These are phyloP conservation scores for Tinospora cordifolia DNA, from an alignment of 164 flowering plant species.

Conservation along the genomic window DNA sequence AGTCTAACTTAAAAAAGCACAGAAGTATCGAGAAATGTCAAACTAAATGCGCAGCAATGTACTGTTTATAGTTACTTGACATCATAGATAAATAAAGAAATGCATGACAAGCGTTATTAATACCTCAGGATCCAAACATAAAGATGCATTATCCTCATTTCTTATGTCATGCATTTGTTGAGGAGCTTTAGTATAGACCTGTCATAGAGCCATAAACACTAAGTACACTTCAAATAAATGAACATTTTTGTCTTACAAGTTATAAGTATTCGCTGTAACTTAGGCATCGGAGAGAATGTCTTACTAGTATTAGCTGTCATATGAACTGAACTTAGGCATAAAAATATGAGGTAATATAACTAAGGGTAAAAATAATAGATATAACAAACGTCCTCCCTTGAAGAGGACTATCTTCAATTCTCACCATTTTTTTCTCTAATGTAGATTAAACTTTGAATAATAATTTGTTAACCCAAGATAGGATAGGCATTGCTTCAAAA, in stretches of 20 bases:
- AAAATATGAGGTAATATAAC: neutral
- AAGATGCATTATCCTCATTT: constrained; percentile 38
- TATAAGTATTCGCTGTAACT: too few species aligned
- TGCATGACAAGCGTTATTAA: constrained; percentile 7
- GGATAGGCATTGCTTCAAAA: neutral
- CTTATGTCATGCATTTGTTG: constrained; percentile 41
- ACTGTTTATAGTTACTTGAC: neutral
- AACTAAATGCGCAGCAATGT: neutral
- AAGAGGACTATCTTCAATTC: too few species aligned
- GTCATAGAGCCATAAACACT: constrained; percentile 9
- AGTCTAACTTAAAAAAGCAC: constrained; percentile 30
- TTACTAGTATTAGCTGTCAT: neutral
- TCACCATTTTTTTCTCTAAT: neutral
- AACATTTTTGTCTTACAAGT: neutral
- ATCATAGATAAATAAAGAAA: constrained; percentile 1
- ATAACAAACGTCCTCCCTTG: neutral
- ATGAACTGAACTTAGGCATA: neutral
- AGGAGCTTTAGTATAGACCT: constrained; percentile 78
- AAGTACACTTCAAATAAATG: neutral
- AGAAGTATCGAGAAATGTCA: constrained; percentile 1
- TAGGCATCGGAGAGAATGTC: constrained; percentile 1
- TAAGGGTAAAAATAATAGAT: neutral
- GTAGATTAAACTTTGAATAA: neutral
- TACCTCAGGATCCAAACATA: constrained; percentile 73
- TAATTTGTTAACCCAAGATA: neutral